Base-by-base conservation (phyloP, 441 rosid genomes). In the Metrosideros polymorpha region DNA sequence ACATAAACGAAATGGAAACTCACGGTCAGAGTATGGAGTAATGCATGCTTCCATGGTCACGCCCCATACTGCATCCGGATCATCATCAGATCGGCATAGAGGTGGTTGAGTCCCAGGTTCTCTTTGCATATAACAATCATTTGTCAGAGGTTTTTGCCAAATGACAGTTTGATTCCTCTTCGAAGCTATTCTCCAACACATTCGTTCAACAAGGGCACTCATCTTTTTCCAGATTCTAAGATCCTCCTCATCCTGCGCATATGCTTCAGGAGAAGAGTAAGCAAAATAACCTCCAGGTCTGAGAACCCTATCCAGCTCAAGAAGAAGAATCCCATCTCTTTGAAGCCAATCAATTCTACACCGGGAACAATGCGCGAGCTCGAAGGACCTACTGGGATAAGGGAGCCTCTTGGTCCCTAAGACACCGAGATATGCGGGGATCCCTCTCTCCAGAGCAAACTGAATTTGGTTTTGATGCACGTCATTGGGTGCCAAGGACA, bases 391-490 rank as follows among this genome's bases (percentile, higher is more conserved):
- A 92, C 99, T 98, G 8, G 99, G 99, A 91, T 98, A 98, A 85
- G 99, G 99, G 56, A 98, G 98, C 85, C 99, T 95, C 91, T 93
- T 95, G 85, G 99, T 98, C 42, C 99, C 99, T 61, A 98, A 86
- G 89, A 98, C 99, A 89, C 99, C 99, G 42, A 98, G 99, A 85
- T 96, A 94, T 86, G 99, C 99, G 0, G 99, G 99, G 89, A 98
- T 98, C 86, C 99, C 99, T 91, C 99, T 93, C 91, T 98, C 99
- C 85, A 98, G 87, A 13, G 99, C 99, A 91, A 98, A 98, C 86
- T 98, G 99, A 91, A 98, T 98, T 93, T 98, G 99, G 92, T 98
- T 98, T 88, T 98, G 99, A 90, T 98, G 99, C 88, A 98, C 99
- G 87, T 98, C 99, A 84, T 98, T 98, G 79, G 99, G 99, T 5